Base-by-base conservation (phyloP, 805 yeast species). In the Sugiyamaella lignohabitans region DNA sequence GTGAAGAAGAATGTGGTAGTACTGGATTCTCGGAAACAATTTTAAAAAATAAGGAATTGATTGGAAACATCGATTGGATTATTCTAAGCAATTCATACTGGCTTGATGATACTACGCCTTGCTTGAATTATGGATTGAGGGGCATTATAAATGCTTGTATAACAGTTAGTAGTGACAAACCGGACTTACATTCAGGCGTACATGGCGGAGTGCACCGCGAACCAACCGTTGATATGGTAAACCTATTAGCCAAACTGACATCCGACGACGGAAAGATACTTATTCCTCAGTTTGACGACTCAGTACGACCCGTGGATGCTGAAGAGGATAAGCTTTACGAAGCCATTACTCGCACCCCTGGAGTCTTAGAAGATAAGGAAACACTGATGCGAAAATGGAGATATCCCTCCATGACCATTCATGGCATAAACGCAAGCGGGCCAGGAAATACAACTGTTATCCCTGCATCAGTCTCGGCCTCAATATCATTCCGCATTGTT, bases 1-100 rank as follows among this genome's bases (percentile, higher is more conserved):
- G 98, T 39, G 96, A 88, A 63, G 98, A 93, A 65, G 98, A 91
- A 63, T 76, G 86, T 48, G 98, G 97, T 1, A 86, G 96, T 0
- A 76, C 75, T 56, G 96, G 97, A 0, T 87, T 91, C 60, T 80
- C 80, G 56, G 73, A 78, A 2, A 80, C 83, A 0, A 75, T 91
- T n/a, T 57, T 60, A 21, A 61, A 71, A 27, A 66, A 82, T 57
- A 69, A 72, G 47, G 53, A 53, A 10, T 63, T 63, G 1, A 79
- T 89, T 56, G 89, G 89, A 1, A 69, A 74, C 6, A 78, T 93
- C 47, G 97, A 91, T 66, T 89, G 95, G 94, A 80, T 91, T 38
- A 65, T 91, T 51, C 72, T 91, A 53, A 83, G 95, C 52, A 91
- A 93, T 60, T 87, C 96, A 2, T 87, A 88, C 59, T 93, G 98